phyloP scores from a whole-genome alignment of 148 eudicot species.

The Rhododendron mucronatum region DNA sequence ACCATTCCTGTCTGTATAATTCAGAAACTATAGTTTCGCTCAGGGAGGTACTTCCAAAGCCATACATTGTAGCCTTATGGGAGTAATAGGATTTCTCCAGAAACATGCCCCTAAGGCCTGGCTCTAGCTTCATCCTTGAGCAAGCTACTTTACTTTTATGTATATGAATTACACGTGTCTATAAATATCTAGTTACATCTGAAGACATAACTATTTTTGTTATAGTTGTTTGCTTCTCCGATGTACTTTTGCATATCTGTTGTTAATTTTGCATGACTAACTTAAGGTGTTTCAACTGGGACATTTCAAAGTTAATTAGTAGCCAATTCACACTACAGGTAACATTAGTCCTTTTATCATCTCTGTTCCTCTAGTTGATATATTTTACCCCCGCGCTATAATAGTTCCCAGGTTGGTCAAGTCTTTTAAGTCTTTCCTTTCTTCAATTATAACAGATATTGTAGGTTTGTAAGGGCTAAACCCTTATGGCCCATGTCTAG shows the following conservation, averaged over 20 bases:
- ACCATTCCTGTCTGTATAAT: not conserved
- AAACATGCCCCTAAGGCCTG: not conserved
- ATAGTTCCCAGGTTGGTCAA: not conserved
- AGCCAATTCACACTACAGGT: not conserved
- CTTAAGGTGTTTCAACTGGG: not conserved
- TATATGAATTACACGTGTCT: not conserved
- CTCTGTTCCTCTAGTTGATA: not conserved
- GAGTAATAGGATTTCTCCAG: not conserved
- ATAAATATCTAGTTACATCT: not conserved
- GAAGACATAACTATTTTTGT: not conserved
- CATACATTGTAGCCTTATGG: not conserved
- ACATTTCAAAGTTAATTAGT: not conserved
- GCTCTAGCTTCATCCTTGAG: not conserved
- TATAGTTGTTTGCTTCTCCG: not conserved
- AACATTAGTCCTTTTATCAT: not conserved
- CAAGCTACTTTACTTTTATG: not conserved
- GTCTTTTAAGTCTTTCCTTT: not conserved
- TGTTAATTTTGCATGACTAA: not conserved
- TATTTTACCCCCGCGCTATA: not conserved
- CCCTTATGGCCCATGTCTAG: slow-evolving; percentile 25
- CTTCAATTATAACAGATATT: slow-evolving; percentile 39
- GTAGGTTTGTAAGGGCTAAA: slow-evolving; percentile 45
- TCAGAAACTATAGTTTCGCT: not conserved
- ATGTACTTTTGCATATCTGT: not conserved
- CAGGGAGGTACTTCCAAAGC: not conserved